phyloP scores from a whole-genome alignment of 352 stramenopile species.

The Globisporangium iwayamae region DNA sequence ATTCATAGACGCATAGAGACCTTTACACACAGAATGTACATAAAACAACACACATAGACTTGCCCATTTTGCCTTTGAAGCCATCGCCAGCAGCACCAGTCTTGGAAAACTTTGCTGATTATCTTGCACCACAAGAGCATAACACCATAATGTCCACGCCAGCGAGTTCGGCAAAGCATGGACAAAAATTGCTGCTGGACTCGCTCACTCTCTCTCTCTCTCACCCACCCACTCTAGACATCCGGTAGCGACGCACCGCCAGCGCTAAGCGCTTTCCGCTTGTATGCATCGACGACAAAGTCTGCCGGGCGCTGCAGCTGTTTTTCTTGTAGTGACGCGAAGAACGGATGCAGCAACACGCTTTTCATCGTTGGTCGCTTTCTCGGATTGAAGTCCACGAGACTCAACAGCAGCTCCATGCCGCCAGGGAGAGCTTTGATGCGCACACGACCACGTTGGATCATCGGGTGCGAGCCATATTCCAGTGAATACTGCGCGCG shows the following conservation, averaged over 20 bases:
- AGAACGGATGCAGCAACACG: slow-evolving; percentile 57
- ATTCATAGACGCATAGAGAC: slow-evolving; percentile 16
- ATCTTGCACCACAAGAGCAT: not conserved
- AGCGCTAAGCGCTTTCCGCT: not conserved
- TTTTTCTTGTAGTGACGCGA: slow-evolving; percentile 33
- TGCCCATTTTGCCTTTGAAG: not conserved
- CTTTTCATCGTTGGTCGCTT: slow-evolving; percentile 65
- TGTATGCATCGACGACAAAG: slow-evolving; percentile 63
- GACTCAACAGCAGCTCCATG: slow-evolving; percentile 38
- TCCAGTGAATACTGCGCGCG: slow-evolving; percentile 44
- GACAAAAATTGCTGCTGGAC: not conserved
- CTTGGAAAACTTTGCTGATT: not conserved
- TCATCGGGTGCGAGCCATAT: slow-evolving; percentile 39
- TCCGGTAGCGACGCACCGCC: slow-evolving; percentile 27
- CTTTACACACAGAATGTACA: not conserved
- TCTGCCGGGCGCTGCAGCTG: slow-evolving; percentile 25
- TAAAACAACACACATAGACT: not conserved
- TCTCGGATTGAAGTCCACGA: slow-evolving; percentile 63
- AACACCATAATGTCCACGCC: not conserved
- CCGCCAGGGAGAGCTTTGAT: slow-evolving; percentile 41
- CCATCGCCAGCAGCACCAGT: not conserved
- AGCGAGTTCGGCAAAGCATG: not conserved
- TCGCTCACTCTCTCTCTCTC: not conserved
- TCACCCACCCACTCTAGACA: slow-evolving; percentile 25
- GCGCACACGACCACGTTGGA: slow-evolving; percentile 48